These are phyloP conservation scores for Puccinia coronata DNA, from an alignment of 1,284 basidiomycete species.

Conservation along the genomic window DNA sequence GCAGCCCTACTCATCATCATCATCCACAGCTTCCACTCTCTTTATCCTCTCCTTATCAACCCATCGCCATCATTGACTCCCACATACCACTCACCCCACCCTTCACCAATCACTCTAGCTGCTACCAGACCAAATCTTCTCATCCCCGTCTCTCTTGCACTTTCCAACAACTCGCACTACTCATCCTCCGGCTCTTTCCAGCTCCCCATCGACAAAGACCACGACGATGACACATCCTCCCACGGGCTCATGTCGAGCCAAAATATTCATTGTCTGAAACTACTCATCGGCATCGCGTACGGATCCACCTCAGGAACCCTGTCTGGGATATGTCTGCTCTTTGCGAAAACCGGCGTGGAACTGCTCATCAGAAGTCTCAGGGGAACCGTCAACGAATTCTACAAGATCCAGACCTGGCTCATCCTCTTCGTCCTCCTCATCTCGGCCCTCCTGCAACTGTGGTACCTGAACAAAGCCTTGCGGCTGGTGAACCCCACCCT, in stretches of 20 bases:
- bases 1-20: background rate
- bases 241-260: too few relatives aligned
- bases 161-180: slow-evolving; percentile 58
- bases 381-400: slow-evolving; percentile 80
- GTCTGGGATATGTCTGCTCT: slow-evolving; percentile 86
- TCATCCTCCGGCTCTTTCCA: slow-evolving; percentile 51
- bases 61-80: slow-evolving; percentile 15
- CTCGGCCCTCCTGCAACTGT: slow-evolving; percentile 70
- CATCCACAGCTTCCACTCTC: slow-evolving; percentile 22
- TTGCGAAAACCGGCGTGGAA: slow-evolving; percentile 92
- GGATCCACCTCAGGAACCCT: slow-evolving; percentile 87
- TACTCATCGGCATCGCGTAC: slow-evolving; percentile 80
- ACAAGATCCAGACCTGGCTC: slow-evolving; percentile 77
- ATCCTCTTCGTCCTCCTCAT: slow-evolving; percentile 70
- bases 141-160: background rate
- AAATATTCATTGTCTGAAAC: slow-evolving; percentile 62
- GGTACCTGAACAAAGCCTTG: slow-evolving; percentile 89
- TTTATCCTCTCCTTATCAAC: slow-evolving; percentile 21
- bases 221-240: slow-evolving; percentile 50
- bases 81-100: slow-evolving; percentile 4
- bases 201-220: slow-evolving; percentile 46
- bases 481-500: slow-evolving; percentile 81
- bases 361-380: slow-evolving; percentile 77
- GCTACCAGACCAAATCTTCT: background rate
- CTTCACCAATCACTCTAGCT: background rate